A percentile compares a stretch with the other conserved stretches of the same genome.
Evolutionary conservation across 192 early-diverging fungal species (phyloP).

Genomic region (Backusella psychrophila): DNA sequence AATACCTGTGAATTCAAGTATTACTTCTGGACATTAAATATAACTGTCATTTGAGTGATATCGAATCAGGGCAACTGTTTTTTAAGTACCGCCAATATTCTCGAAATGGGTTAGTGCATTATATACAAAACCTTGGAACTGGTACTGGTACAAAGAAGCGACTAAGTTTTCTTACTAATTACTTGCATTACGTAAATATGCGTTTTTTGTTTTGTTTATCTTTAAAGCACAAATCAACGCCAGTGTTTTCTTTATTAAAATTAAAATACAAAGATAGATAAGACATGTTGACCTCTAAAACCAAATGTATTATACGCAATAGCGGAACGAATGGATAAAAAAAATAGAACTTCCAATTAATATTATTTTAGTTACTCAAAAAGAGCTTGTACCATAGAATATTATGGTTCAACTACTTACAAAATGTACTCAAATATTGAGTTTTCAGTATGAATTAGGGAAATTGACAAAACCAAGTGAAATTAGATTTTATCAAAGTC

Average conservation of each 20-base stretch:
- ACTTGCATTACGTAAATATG: neutral
- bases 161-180: neutral
- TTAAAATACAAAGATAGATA: neutral
- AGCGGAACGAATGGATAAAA: neutral
- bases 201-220: neutral
- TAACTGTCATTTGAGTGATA: neutral
- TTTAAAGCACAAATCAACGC: neutral
- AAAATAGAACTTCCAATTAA: no score
- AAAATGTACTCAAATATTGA: no score
- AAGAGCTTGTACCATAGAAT: neutral
- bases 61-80: neutral
- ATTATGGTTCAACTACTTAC: no score
- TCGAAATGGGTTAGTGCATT: neutral
- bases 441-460: no score
- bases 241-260: neutral
- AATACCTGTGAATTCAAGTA: neutral
- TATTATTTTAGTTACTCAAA: neutral
- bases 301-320: neutral
- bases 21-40: neutral
- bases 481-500: no score
- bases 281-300: neutral
- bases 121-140: neutral
- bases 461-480: no score
- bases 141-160: neutral
- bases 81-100: neutral